Base-by-base conservation (phyloP, 306 rosid genomes). In the Mucuna pruriens region DNA sequence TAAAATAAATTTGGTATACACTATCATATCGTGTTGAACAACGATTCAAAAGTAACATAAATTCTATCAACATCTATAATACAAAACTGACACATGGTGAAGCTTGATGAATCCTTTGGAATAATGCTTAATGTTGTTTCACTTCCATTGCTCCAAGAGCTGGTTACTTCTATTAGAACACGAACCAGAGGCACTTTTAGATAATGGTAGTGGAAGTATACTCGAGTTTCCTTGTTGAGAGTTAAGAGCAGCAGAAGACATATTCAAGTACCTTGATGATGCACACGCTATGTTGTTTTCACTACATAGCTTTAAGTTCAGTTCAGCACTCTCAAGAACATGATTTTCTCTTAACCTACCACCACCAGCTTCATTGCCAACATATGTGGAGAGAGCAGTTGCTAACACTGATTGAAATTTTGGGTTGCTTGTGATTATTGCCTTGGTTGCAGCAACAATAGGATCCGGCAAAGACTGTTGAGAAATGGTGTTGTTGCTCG, bases 341-440 rank as follows among this genome's bases (percentile, higher is more conserved):
- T 63, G 48, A 12, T 63, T 81, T 81, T 65, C 80, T 42, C 63
- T 42, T n/a, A 65, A 55, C 64, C 34, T 31, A 40, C 36, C 58
- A 39, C 84, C 80, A 26, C n/a, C 25, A 19, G n/a, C 77, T 71
- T 77, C 78, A 58, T 36, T 44, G 2, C 76, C 83, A 42, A 65
- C 78, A 25, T 71, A 73, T 34, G 74, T 44, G 40, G 77, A 77
- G 33, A 87, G 79, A 7, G 82, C 81, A 46, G 85, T 76, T 1
- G 85, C 82, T 51, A 84, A 42, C 17, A 69, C 84, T 33, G 84
- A 76, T 11, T 83, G 89, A 69, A 81, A 87, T 22, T 84, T 64
- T 1, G 77, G 75, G 78, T 78, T 74, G 12, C 72, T 26, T 74
- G 86, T 45, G 71, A 82, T 55, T 63, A 82, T 55, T 63, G 80